A percentile compares a stretch with the other conserved stretches of the same genome.
These are phyloP conservation scores for Verticillium dahliae DNA, from an alignment of 2,329 filamentous ascomycete species.

Conservation along the genomic window DNA sequence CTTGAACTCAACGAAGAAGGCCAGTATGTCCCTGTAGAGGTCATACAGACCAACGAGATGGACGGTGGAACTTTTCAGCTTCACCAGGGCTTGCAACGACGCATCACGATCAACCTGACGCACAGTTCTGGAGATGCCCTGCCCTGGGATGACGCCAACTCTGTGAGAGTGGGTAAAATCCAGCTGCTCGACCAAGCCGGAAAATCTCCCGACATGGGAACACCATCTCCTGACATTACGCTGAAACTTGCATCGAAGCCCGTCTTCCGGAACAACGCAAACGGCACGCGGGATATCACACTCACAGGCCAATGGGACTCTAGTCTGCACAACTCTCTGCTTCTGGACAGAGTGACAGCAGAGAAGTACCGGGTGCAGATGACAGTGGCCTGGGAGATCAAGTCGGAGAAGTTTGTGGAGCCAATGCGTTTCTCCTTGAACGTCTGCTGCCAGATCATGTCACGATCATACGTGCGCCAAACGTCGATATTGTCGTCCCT, in stretches of 20 bases:
- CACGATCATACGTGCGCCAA: slow-evolving; percentile 77
- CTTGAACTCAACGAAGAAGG: slow-evolving; percentile 88
- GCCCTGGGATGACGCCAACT: slow-evolving; percentile 78
- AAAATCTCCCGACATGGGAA: slow-evolving; percentile 73
- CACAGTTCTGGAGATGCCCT: slow-evolving; percentile 85
- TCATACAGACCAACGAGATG: slow-evolving; percentile 75
- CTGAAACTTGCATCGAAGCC: slow-evolving; percentile 75
- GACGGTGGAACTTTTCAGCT: slow-evolving; percentile 91
- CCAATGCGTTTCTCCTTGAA: slow-evolving; percentile 83
- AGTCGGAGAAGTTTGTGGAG: slow-evolving; percentile 75
- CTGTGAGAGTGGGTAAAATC: slow-evolving; percentile 72
- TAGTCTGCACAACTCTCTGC: slow-evolving; percentile 81
- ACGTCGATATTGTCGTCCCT: slow-evolving; percentile 81
- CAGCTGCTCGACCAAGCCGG: slow-evolving; percentile 79
- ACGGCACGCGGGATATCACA: slow-evolving; percentile 82
- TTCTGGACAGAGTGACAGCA: slow-evolving; percentile 89
- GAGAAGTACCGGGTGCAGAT: slow-evolving; percentile 90
- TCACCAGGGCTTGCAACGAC: slow-evolving; percentile 87
- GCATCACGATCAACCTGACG: slow-evolving; percentile 80
- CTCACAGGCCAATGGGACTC: slow-evolving; percentile 96
- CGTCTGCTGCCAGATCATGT: slow-evolving; percentile 74
- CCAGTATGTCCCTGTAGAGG: slow-evolving; percentile 87
- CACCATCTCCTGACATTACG: slow-evolving; percentile 64
- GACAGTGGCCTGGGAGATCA: slow-evolving; percentile 78
- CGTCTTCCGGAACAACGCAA: slow-evolving; percentile 74